Conservation (phyloP, 352 stramenopile genomes). For the Phytophthora cactorum region DNA sequence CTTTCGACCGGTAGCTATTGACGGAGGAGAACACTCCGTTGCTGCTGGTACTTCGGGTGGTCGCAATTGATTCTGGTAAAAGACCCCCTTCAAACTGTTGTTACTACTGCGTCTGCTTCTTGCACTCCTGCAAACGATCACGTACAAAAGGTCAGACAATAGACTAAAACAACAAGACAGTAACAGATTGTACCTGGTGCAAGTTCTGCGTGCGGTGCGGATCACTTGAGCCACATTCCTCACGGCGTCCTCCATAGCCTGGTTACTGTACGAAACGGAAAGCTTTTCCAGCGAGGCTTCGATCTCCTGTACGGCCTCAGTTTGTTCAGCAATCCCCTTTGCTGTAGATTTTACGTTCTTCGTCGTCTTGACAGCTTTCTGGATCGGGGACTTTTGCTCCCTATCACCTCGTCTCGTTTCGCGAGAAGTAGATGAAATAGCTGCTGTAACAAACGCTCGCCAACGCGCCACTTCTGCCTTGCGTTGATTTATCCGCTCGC, state of each 20-base stretch:
- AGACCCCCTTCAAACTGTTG: constrained; percentile 22
- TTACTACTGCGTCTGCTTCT: constrained; percentile 4
- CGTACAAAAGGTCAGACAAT: constrained; percentile 6
- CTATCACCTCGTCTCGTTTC: constrained; percentile 1
- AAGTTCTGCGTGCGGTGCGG: constrained; percentile 5
- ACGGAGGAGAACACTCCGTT: constrained; percentile 2
- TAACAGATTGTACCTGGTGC: constrained; percentile 13
- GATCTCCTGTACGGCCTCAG: neutral
- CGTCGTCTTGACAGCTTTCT: constrained; percentile 1
- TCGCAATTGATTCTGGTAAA: constrained; percentile 32
- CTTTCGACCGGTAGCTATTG: neutral
- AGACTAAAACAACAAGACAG: neutral
- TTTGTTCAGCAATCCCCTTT: constrained; percentile 1
- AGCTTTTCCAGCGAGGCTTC: constrained; percentile 10
- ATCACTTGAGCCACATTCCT: constrained; percentile 13
- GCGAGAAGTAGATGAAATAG: constrained; percentile 9
- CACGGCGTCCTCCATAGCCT: constrained; percentile 22
- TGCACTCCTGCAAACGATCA: neutral
- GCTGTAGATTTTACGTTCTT: neutral
- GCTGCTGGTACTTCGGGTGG: constrained; percentile 24
- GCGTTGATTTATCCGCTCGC: constrained; percentile 32
- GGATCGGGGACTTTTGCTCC: neutral
- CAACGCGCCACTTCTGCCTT: constrained; percentile 35
- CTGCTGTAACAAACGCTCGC: constrained; percentile 22
- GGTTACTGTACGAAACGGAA: constrained; percentile 8